Evolutionary conservation across 2,329 filamentous ascomycete species (phyloP), one percentile per base, ranked within the genome.

Genomic region (Leptographium radiaticola): DNA sequence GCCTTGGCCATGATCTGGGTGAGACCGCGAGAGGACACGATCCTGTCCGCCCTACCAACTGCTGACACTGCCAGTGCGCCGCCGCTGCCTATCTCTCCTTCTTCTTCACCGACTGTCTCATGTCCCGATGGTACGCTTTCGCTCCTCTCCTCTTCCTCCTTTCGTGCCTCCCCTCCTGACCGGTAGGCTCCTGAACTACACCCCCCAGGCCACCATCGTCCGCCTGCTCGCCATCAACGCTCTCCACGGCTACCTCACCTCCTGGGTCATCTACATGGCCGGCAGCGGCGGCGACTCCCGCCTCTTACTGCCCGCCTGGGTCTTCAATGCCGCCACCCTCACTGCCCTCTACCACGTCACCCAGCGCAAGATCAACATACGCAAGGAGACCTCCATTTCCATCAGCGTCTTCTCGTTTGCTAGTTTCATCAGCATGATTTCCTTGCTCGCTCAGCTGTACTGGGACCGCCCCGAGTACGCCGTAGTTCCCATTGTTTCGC

Each of bases 81-180:
- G 83, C 85, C 55, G 87, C 84, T 20, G 86, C 83, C 53, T 88
- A 89, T 67, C 76, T 89, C 56, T 86, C 84, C 51, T 90, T 88
- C 68, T 87, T 88, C 71, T 90, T 90, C 65, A 87, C 85, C 55
- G 86, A 90, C 69, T 88, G 86, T 67, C 77, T 90, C 62, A 89
- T 90, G 86, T 89, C 85, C 57, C 75, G 87, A 69, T 90, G 86
- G 84, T 87, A 64, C 46, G 75, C 50, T 36, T 42, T 43, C 38
- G 36, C 46, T 47, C 12, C 10, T 18, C 13, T 36, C 31, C 10
- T 38, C 34, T 33, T 36, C 36, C 46, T 53, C 20, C 11, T 50
- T 36, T n/a, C 34, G 5, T 49, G 44, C 47, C 45, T 25, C 47
- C 55, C 15, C 51, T 36, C 36, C 40, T 34, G 1, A 31, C 42